Evolutionary conservation across 129 eudicot species (phyloP), one percentile per base, ranked within the genome.

Genomic region (Chrysanthemum lavandulifolium): DNA sequence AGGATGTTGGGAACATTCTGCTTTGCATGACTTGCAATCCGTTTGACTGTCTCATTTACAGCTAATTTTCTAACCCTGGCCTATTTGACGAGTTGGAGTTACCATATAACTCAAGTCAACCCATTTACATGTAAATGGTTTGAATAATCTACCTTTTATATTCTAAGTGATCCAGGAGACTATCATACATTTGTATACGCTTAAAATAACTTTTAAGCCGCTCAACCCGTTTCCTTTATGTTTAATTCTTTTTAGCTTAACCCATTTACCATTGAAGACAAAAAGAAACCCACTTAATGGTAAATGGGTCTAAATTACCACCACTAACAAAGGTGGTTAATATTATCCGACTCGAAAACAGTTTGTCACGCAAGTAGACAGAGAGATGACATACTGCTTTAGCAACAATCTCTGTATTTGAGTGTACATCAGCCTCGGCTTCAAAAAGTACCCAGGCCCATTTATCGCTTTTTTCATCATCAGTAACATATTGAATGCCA

Each of bases 361-460:
- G 59, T 47, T 19, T 23, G 31, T 31, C 16, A 64, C 9, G 18
- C 1, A 15, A 72, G 65, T 29, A 65, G 31, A 19, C 31, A 65
- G 15, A 75, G 49, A 71, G 57, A 74, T 21, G 55, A 80, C 97
- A 31, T 83, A 94, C 98, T 60, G 97, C 98, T 90, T 94, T 94
- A 53, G 93, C 98, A 58, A 94, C 86, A 54, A 94, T 90, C 80
- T 86, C 96, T 66, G 96, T 65, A 72, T 76, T 80, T 16, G 81
- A 76, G 47, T 79, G 70, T 60, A 94, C 79, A 62, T 87, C 80
- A 67, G 79, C 95, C 56, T 84, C 82, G 1, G 82, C 85, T 87
- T 94, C 97, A 76, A 94, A 94, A 56, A 94, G 82, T 10, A 90
- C 98, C 98, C 98, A 94, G 23, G 97, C 98, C 98, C 97, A 94